These are phyloP conservation scores for Geum urbanum DNA, from an alignment of 306 rosid species.

Conservation along the genomic window DNA sequence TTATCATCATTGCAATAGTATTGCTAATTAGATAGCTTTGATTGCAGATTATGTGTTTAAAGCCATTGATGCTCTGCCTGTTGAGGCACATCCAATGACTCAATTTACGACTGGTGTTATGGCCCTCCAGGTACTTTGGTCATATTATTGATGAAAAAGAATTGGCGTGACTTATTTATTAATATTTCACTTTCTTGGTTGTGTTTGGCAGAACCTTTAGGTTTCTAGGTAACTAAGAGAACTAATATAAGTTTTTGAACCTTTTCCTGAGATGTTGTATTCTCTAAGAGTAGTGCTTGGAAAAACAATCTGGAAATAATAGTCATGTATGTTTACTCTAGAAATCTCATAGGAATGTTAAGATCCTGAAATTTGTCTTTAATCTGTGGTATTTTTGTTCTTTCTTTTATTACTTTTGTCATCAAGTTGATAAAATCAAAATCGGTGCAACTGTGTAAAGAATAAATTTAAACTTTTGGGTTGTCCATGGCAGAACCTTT, in stretches of 20 bases:
- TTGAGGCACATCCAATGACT: constrained; percentile 92
- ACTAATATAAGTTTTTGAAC: not conserved
- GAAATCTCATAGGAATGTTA: not conserved
- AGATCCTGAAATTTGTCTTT: not conserved
- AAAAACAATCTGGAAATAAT: not conserved
- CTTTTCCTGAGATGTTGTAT: not conserved
- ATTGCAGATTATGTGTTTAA: constrained; percentile 81
- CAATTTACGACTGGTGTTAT: constrained; percentile 89
- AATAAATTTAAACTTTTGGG: not conserved
- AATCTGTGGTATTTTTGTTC: not conserved
- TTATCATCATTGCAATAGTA: not conserved
- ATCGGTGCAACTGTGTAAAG: not conserved
- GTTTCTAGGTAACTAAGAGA: not conserved
- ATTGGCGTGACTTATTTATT: not conserved
- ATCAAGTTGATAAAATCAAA: not conserved
- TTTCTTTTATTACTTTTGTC: not conserved
- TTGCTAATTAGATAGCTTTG: constrained; percentile 21
- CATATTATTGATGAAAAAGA: not conserved
- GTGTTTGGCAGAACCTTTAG: not conserved
- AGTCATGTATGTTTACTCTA: not conserved
- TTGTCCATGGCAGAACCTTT: not conserved
- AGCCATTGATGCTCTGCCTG: constrained; percentile 91
- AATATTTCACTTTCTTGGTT: not conserved
- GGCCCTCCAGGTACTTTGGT: constrained; percentile 76
- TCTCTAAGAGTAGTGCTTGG: not conserved